Percentiles rank a stretch among this genome's conserved stretches.
Evolutionary conservation across 495 filamentous ascomycete species (phyloP).

Genomic region (Cercophora sp.): DNA sequence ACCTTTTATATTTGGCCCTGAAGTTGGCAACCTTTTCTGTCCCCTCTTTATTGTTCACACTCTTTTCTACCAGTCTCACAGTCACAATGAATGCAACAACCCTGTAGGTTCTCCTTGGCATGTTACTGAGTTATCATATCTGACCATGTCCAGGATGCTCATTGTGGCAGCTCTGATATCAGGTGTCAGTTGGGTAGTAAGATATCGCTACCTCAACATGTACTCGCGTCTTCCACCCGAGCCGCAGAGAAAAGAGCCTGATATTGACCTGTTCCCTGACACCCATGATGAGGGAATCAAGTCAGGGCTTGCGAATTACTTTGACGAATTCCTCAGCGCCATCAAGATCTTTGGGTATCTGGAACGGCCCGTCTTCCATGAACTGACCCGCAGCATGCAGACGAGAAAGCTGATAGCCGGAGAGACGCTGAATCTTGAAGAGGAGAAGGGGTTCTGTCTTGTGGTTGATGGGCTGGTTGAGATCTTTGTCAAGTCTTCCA

Average conservation of each 20-base stretch:
- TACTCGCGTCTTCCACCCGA: conserved; percentile 90
- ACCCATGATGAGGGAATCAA: conserved; percentile 86
- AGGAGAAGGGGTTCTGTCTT: conserved; percentile 96
- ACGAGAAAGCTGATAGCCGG: conserved; percentile 93
- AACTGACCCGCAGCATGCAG: conserved; percentile 96
- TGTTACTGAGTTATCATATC: not conserved
- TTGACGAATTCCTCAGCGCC: conserved; percentile 97
- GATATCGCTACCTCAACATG: conserved; percentile 93
- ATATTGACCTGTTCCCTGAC: conserved; percentile 92
- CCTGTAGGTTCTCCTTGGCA: conserved; percentile 51
- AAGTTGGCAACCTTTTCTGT: conserved; percentile 84
- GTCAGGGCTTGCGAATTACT: conserved; percentile 85
- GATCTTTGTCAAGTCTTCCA: conserved; percentile 92
- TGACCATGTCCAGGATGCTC: conserved; percentile 53
- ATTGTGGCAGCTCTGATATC: conserved; percentile 73
- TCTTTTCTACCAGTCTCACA: conserved; percentile 93
- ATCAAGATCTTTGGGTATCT: conserved; percentile 99
- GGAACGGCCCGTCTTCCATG: conserved; percentile 94
- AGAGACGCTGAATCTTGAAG: conserved; percentile 89
- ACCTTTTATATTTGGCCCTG: conserved; percentile 73
- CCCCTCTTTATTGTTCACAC: conserved; percentile 83
- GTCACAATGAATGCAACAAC: conserved; percentile 99
- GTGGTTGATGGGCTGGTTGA: conserved; percentile 96
- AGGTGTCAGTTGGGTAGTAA: conserved; percentile 83
- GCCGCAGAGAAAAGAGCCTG: conserved; percentile 91